A percentile compares a stretch with the other conserved stretches of the same genome.
phyloP scores from a whole-genome alignment of 768 basidiomycete species.

The Macrolepiota fuliginosa region DNA sequence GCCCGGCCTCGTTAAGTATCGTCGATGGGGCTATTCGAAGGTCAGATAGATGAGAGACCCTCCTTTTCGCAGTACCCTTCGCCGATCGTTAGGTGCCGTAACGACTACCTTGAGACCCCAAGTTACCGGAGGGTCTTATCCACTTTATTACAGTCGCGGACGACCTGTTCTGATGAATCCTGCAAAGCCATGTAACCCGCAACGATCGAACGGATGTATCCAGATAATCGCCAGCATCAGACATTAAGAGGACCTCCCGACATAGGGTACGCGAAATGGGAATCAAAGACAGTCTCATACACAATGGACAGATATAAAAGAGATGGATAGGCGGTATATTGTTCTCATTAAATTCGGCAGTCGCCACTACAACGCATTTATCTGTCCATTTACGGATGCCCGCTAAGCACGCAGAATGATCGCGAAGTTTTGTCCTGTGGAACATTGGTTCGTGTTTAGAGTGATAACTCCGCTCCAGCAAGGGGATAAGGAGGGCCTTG shows the following conservation, averaged over 20 bases:
- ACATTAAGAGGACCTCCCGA: neutral
- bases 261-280: too few species aligned
- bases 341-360: too few species aligned
- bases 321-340: too few species aligned
- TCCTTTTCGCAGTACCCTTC: slow-evolving; percentile 59
- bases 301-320: too few species aligned
- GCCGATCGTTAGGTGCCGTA: neutral
- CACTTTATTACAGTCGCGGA: slow-evolving; percentile 70
- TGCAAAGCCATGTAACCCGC: slow-evolving; percentile 20
- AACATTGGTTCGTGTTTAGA: too few species aligned
- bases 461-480: too few species aligned
- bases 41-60: slow-evolving; percentile 79
- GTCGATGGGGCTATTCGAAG: slow-evolving; percentile 82
- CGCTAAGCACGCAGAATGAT: too few species aligned
- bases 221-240: neutral
- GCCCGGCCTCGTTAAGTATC: slow-evolving; percentile 54
- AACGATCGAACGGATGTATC: slow-evolving; percentile 12
- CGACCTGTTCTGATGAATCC: slow-evolving; percentile 73
- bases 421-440: too few species aligned
- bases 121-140: slow-evolving; percentile 68
- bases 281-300: too few species aligned
- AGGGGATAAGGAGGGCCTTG: too few species aligned
- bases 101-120: neutral
- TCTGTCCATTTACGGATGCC: too few species aligned
- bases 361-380: too few species aligned